Percentiles rank a stretch among this genome's conserved stretches.
These are phyloP conservation scores for Cladosporium halotolerans DNA, from an alignment of 2,329 filamentous ascomycete genomes.

Conservation along the genomic window DNA sequence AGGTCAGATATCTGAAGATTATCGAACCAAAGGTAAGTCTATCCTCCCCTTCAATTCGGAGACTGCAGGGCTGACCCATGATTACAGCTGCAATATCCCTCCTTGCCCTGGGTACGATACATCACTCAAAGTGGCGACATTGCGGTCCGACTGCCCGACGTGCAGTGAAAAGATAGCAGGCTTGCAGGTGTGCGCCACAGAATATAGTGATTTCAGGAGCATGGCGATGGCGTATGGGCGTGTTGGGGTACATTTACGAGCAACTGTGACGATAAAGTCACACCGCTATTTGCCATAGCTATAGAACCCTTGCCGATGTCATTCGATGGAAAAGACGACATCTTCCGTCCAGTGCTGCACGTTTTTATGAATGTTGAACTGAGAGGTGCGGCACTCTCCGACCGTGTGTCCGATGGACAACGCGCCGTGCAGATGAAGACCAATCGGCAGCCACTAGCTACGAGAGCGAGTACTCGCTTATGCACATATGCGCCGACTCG, in stretches of 20 bases:
- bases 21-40: slow-evolving; percentile 87
- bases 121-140: slow-evolving; percentile 98
- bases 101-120: slow-evolving; percentile 94
- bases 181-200: neutral
- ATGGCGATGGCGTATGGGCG: slow-evolving; percentile 8
- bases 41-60: neutral
- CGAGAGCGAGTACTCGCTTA: no score
- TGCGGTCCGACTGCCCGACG: slow-evolving; percentile 88
- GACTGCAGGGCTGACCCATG: slow-evolving; percentile 5
- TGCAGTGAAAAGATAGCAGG: slow-evolving; percentile 27
- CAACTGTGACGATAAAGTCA: neutral
- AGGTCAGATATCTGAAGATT: slow-evolving; percentile 97
- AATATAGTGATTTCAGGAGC: neutral
- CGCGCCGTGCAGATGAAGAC: no score
- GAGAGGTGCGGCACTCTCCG: no score
- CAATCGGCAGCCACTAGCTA: no score
- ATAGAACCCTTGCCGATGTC: neutral
- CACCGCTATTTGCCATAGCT: neutral
- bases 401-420: no score
- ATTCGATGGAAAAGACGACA: no score
- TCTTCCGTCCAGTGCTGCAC: no score
- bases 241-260: neutral
- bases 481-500: no score
- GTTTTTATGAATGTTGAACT: no score
- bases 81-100: slow-evolving; percentile 90